These are phyloP conservation scores for Emmonsiellopsis sp. DNA, from an alignment of 2,329 filamentous ascomycete species.

Conservation along the genomic window DNA sequence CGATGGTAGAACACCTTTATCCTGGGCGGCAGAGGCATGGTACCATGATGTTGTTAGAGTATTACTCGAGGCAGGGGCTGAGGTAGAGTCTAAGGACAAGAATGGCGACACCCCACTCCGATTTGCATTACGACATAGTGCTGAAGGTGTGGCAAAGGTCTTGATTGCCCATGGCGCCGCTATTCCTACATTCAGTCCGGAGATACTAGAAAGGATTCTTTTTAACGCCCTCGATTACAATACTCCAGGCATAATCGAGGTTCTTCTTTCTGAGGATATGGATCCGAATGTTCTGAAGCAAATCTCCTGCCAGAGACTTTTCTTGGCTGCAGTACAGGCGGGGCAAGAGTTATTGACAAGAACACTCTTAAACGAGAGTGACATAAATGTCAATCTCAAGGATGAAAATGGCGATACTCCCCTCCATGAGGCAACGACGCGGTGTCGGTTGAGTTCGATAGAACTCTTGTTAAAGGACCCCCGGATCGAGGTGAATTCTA, in stretches of 20 bases:
- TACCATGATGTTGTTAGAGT: not conserved
- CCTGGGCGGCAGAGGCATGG: not conserved
- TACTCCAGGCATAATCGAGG: not conserved
- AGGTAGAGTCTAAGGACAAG: not conserved
- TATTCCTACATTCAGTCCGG: not conserved
- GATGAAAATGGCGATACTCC: not conserved
- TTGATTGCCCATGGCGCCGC: not conserved
- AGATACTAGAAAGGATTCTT: not conserved
- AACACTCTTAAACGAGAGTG: not conserved
- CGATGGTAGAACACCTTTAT: not conserved
- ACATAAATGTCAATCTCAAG: not conserved
- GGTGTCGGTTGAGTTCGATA: not conserved
- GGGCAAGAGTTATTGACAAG: not conserved
- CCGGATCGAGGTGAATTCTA: not conserved
- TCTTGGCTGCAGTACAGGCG: not conserved
- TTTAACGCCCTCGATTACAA: not conserved
- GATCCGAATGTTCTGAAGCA: not conserved
- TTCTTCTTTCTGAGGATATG: not conserved
- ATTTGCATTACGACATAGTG: not conserved
- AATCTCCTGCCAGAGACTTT: not conserved
- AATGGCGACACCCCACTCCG: not conserved
- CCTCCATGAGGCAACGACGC: not conserved
- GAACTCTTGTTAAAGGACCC: not conserved
- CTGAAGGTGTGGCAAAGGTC: not conserved
- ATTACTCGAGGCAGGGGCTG: not conserved